A percentile compares a stretch with the other conserved stretches of the same genome.
phyloP scores from a whole-genome alignment of 371 early-diverging fungal genomes.

The Mortierella polycephala region DNA sequence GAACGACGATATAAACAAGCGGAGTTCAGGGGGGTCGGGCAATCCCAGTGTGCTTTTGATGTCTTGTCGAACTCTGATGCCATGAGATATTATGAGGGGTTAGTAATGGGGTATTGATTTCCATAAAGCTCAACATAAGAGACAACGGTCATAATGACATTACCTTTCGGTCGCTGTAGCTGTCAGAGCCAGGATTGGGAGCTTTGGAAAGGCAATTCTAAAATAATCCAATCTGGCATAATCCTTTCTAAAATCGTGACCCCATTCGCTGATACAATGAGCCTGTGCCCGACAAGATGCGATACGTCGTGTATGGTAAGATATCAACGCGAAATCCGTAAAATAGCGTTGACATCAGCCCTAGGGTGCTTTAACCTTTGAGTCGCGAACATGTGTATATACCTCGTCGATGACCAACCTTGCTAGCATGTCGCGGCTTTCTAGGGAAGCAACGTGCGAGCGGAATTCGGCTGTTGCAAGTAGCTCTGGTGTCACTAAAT shows the following conservation, averaged over 20 bases:
- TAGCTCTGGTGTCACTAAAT: slow-evolving; percentile 86
- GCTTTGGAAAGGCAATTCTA: slow-evolving; percentile 66
- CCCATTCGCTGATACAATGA: slow-evolving; percentile 53
- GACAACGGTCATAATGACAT: background rate
- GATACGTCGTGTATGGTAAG: background rate
- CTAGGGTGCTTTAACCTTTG: background rate
- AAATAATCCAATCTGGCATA: slow-evolving; percentile 38
- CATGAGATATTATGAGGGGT: background rate
- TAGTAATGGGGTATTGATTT: background rate
- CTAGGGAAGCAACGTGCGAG: slow-evolving; percentile 61
- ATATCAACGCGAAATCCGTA: too few species aligned
- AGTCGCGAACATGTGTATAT: background rate
- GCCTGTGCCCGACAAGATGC: slow-evolving; percentile 10
- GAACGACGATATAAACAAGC: slow-evolving; percentile 32
- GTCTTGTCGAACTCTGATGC: slow-evolving; percentile 63
- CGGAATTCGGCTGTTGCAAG: slow-evolving; percentile 75
- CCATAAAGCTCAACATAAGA: too few species aligned
- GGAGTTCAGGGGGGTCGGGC: slow-evolving; percentile 22
- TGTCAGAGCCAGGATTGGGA: slow-evolving; percentile 88
- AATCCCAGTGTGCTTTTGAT: slow-evolving; percentile 67
- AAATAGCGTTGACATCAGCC: too few species aligned
- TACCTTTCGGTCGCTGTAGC: slow-evolving; percentile 85
- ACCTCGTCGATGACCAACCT: slow-evolving; percentile 91
- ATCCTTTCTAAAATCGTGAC: slow-evolving; percentile 61
- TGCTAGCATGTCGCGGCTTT: slow-evolving; percentile 58